A percentile compares a stretch with the other conserved stretches of the same genome.
Conservation (phyloP, 495 filamentous ascomycete species). For the Sporormia fimetaria region DNA sequence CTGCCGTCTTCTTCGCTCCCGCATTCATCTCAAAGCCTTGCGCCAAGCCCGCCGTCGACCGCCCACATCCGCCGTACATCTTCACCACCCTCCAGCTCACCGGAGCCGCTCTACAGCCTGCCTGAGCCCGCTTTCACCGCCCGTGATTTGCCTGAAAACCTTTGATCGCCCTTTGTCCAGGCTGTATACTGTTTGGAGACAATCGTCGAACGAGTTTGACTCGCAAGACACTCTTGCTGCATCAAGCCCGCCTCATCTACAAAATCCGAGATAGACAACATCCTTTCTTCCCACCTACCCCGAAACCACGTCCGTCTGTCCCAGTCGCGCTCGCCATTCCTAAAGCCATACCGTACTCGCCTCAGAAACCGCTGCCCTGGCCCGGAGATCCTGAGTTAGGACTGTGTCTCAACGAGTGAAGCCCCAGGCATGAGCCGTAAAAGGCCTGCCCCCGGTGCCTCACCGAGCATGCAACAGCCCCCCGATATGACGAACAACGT, state of each 20-base stretch:
- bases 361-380: no score
- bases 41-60: no score
- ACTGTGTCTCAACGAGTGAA: no score
- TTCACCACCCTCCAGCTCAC: slow-evolving; percentile 14
- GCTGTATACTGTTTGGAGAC: slow-evolving; percentile 13
- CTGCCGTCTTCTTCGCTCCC: neutral
- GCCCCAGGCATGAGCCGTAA: no score
- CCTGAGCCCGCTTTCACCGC: slow-evolving; percentile 11
- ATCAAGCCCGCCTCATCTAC: slow-evolving; percentile 9
- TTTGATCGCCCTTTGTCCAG: slow-evolving; percentile 17
- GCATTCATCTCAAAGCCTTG: neutral
- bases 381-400: no score
- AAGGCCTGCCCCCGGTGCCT: slow-evolving; percentile 24
- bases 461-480: slow-evolving; percentile 14
- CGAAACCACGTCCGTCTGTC: no score
- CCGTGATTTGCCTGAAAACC: slow-evolving; percentile 5
- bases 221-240: slow-evolving; percentile 18
- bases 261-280: slow-evolving; percentile 10
- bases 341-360: no score
- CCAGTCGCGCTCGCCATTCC: no score
- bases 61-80: no score
- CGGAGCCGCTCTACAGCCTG: slow-evolving; percentile 18
- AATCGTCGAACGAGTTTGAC: slow-evolving; percentile 10
- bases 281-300: slow-evolving; percentile 4
- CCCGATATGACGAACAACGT: slow-evolving; percentile 3